Percentiles rank a stretch among this genome's conserved stretches.
Evolutionary conservation across 345 rosid genomes (phyloP).

Genomic region (Pistacia integerrima): DNA sequence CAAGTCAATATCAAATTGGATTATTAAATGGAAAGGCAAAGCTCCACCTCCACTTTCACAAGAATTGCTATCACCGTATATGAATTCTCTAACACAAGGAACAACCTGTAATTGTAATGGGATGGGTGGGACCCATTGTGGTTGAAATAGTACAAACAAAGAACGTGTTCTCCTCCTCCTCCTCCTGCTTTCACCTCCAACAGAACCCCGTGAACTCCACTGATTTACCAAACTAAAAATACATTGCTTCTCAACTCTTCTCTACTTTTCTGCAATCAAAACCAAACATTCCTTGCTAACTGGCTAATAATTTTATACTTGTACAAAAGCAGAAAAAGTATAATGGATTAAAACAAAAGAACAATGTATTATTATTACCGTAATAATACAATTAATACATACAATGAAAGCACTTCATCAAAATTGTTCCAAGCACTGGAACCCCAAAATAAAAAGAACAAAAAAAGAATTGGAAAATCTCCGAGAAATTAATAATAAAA

Average conservation of each 20-base stretch:
- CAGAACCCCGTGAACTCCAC: conserved; percentile 12
- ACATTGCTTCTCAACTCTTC: conserved; percentile 1
- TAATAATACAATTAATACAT: conserved; percentile 22
- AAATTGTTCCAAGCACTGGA: conserved; percentile 42
- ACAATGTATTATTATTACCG: conserved; percentile 23
- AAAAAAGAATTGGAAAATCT: conserved; percentile 17
- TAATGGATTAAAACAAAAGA: conserved; percentile 1
- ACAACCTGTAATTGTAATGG: neutral
- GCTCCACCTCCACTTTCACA: neutral
- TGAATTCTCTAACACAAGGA: neutral
- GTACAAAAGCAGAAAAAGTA: neutral
- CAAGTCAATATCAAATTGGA: neutral
- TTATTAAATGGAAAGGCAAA: neutral
- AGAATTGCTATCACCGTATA: conserved; percentile 2
- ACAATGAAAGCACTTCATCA: conserved; percentile 34
- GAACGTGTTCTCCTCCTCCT: neutral
- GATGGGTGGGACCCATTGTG: neutral
- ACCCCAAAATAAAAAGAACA: neutral
- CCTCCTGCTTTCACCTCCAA: neutral
- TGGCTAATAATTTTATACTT: neutral
- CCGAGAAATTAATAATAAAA: neutral
- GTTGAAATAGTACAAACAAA: conserved; percentile 7
- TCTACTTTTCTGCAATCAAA: neutral
- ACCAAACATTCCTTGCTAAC: neutral
- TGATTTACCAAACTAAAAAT: neutral